A percentile compares a stretch with the other conserved stretches of the same genome.
These are phyloP conservation scores for Boletus vermiculosoides DNA, from an alignment of 768 basidiomycete genomes.

Conservation along the genomic window DNA sequence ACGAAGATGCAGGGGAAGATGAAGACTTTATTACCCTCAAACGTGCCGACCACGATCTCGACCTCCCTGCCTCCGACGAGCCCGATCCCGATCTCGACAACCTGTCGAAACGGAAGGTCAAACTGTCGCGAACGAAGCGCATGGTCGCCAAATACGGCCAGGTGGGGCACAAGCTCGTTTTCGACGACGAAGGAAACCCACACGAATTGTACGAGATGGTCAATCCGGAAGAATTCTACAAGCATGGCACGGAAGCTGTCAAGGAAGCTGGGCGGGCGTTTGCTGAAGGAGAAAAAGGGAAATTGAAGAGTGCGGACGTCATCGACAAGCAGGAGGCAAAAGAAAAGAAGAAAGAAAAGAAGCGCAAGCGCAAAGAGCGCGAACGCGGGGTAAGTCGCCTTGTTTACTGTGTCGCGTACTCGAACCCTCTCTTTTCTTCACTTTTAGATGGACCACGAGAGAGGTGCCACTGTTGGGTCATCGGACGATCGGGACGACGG, in stretches of 20 bases:
- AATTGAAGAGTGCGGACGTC: slow-evolving; percentile 68
- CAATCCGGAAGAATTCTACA: slow-evolving; percentile 69
- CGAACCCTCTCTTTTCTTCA: background rate
- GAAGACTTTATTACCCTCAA: slow-evolving; percentile 90
- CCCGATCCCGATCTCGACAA: slow-evolving; percentile 42
- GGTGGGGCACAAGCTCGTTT: slow-evolving; percentile 71
- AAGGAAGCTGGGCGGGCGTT: slow-evolving; percentile 67
- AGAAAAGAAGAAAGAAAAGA: slow-evolving; percentile 89
- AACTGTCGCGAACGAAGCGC: slow-evolving; percentile 71
- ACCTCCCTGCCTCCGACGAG: slow-evolving; percentile 42
- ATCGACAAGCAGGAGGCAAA: slow-evolving; percentile 79
- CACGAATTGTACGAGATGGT: slow-evolving; percentile 85
- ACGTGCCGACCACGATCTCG: slow-evolving; percentile 85
- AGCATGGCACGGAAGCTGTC: slow-evolving; percentile 62
- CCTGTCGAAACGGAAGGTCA: slow-evolving; percentile 86
- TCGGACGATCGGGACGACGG: slow-evolving; percentile 59
- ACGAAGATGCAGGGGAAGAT: slow-evolving; percentile 45
- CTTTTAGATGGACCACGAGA: slow-evolving; percentile 26
- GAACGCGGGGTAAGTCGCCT: slow-evolving; percentile 42
- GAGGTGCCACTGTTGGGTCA: slow-evolving; percentile 34
- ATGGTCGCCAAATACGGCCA: slow-evolving; percentile 61
- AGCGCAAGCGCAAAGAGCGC: slow-evolving; percentile 83
- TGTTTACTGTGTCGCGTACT: background rate
- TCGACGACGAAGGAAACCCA: slow-evolving; percentile 82
- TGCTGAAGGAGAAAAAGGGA: slow-evolving; percentile 68